Percentiles rank a stretch among this genome's conserved stretches.
These are phyloP conservation scores for Scheffersomyces segobiensis DNA, from an alignment of 1,139 yeast genomes.

Conservation along the genomic window DNA sequence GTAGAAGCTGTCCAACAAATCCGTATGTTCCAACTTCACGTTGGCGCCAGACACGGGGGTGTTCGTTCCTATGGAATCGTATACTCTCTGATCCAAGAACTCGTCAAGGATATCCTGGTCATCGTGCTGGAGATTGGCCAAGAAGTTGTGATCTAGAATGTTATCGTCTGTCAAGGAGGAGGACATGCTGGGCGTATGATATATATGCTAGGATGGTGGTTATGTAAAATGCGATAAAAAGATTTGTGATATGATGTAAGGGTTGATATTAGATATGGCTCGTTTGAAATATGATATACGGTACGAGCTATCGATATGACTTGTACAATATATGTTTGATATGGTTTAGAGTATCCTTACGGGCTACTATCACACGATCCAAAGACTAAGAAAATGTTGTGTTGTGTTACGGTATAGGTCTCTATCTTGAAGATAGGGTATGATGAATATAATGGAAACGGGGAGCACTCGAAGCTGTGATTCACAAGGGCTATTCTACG, in stretches of 20 bases:
- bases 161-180: conserved; percentile 15
- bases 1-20: conserved; percentile 17
- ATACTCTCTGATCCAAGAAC: conserved; percentile 57
- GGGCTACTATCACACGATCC: too few relatives aligned
- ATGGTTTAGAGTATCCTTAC: too few relatives aligned
- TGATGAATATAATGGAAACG: neutral
- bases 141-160: conserved; percentile 16
- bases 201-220: too few relatives aligned
- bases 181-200: conserved; percentile 7
- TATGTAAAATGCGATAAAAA: neutral
- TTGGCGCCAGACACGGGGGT: conserved; percentile 19
- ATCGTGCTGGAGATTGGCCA: conserved; percentile 17
- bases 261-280: too few relatives aligned
- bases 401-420: neutral
- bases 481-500: neutral
- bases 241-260: neutral
- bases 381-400: too few relatives aligned
- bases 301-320: too few relatives aligned
- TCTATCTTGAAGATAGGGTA: neutral
- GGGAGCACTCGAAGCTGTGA: neutral
- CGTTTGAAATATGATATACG: too few relatives aligned
- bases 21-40: conserved; percentile 16
- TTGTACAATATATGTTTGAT: too few relatives aligned
- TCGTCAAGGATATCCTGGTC: conserved; percentile 53
- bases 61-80: conserved; percentile 37